Evolutionary conservation across 495 filamentous ascomycete genomes (phyloP), one percentile per base, ranked within the genome.

Genomic region (Hypoxylon crocopeplum): DNA sequence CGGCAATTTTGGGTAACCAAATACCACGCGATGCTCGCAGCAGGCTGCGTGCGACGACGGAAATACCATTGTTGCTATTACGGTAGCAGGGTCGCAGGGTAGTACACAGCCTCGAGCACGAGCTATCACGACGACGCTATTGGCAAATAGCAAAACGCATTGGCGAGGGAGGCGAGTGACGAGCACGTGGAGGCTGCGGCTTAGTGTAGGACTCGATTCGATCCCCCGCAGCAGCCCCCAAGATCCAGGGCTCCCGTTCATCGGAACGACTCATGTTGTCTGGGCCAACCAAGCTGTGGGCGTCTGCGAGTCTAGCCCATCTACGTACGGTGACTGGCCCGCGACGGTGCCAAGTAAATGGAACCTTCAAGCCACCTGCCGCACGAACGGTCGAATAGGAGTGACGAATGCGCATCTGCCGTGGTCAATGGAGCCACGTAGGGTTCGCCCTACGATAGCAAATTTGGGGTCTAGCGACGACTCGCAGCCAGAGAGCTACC

Each of bases 371-470:
- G 42, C 47, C 37, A 16, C 39, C 27, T 7, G 34, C 53, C 32
- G 37, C 21, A 53, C 7, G 41, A 38, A 20, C 15, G 30, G 27
- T 32, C 60, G 34, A 64, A 58, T 64, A 48, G 19, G 42, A 53
- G 24, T 4, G 8, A 1, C 13, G 37, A 54, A 45, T 5, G 24
- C 29, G 7, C 30, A 50, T 44, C 34, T 37, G 48, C 38, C 13
- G 37, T 30, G 20, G 33, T 37, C 44, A 59, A 64, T 64, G 61
- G 55, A 59, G 61, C 61, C 61, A 59, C 61, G 61, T 64, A 63
- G 32, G 39, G 40, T 17, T 12, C 19, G 21, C 24, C 19, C 40
- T 12, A 38, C 48, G 45, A n/a, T 25, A 25, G 22, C 19, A 21
- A 41, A 21, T 48, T n/a, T 51, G 39, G 51, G 47, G 47, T 56